phyloP scores from a whole-genome alignment of 768 basidiomycete genomes.

The Termitomyces sp. region DNA sequence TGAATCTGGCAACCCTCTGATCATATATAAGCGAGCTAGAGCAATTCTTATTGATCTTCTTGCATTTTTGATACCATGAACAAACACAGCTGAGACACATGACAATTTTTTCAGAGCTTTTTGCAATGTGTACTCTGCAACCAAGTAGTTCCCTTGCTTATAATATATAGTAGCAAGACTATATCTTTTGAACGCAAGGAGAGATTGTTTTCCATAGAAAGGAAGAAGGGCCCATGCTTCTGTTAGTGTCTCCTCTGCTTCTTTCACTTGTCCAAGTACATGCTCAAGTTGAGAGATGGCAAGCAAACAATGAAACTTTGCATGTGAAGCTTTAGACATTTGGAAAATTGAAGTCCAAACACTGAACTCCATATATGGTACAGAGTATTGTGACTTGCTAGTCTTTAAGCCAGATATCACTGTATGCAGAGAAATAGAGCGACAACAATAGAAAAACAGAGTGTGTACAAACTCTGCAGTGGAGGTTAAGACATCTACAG shows the following conservation, averaged over 20 bases:
- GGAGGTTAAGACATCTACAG: background rate
- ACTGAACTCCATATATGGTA: background rate
- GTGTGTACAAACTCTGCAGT: background rate
- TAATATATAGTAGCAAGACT: background rate
- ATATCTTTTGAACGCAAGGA: background rate
- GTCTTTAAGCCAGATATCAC: background rate
- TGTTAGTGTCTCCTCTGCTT: background rate
- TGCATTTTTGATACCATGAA: rapidly evolving
- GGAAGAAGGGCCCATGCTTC: background rate
- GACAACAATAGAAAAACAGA: background rate
- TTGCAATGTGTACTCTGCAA: background rate
- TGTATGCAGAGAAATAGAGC: background rate
- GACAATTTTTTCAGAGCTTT: background rate
- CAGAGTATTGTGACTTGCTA: background rate
- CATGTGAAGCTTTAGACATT: background rate
- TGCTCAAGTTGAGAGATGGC: background rate
- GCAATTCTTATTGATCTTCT: background rate
- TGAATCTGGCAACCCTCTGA: background rate
- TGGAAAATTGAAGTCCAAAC: no score
- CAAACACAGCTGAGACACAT: background rate
- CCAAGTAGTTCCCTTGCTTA: background rate
- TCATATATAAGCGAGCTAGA: background rate
- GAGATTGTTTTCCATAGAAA: background rate
- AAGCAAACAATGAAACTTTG: background rate
- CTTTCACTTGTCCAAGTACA: background rate